Conservation (phyloP, 1,284 basidiomycete genomes). For the Schizophyllum amplum region DNA sequence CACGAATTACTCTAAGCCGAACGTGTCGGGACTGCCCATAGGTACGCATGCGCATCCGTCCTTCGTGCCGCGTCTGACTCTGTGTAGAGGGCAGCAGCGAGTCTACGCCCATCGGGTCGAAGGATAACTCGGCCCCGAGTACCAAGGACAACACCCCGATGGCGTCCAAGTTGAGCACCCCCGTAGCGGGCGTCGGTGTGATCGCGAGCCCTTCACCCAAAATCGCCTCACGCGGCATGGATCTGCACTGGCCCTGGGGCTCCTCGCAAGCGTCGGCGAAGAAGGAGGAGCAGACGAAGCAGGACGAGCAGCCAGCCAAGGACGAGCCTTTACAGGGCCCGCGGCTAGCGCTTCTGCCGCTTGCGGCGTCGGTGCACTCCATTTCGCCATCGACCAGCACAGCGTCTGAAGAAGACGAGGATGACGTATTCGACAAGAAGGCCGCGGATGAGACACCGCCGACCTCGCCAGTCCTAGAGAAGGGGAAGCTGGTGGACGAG, state of each 20-base stretch:
- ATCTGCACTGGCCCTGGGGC: constrained; percentile 21
- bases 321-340: background rate
- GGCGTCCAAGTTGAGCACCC: background rate
- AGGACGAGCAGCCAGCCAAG: background rate
- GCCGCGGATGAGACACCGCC: constrained; percentile 10
- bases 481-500: constrained; percentile 3
- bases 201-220: background rate
- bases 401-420: background rate
- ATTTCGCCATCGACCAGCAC: background rate
- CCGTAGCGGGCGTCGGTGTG: constrained; percentile 16
- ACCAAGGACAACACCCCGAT: background rate
- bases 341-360: background rate
- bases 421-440: background rate
- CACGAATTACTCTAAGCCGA: constrained; percentile 42
- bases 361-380: background rate
- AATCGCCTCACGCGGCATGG: constrained; percentile 13
- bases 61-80: background rate
- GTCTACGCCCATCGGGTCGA: background rate
- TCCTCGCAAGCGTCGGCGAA: constrained; percentile 4
- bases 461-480: constrained; percentile 10
- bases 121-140: background rate
- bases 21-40: background rate
- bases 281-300: constrained; percentile 1
- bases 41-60: background rate
- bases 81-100: background rate